A percentile compares a stretch with the other conserved stretches of the same genome.
These are phyloP conservation scores for Xylariaceae sp. DNA, from an alignment of 2,329 filamentous ascomycete genomes.

Conservation along the genomic window DNA sequence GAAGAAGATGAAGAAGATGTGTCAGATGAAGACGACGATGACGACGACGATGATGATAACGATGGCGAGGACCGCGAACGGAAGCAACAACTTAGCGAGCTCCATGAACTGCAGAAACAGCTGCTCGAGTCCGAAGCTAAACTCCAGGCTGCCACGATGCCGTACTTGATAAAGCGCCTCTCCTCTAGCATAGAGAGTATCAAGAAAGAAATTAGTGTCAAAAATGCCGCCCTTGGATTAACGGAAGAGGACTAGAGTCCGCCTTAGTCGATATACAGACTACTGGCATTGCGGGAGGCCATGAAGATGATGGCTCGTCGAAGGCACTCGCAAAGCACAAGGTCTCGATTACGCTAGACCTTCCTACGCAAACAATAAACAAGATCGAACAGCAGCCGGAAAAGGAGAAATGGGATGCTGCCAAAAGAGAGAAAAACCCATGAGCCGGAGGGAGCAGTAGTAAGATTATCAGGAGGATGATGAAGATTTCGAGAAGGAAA, in stretches of 20 bases:
- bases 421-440: too few relatives aligned
- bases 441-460: too few relatives aligned
- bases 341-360: too few relatives aligned
- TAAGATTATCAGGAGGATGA: too few relatives aligned
- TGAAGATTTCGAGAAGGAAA: too few relatives aligned
- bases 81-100: conserved; percentile 49
- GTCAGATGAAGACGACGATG: conserved; percentile 47
- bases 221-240: conserved; percentile 31
- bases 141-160: conserved; percentile 40
- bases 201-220: conserved; percentile 37
- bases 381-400: too few relatives aligned
- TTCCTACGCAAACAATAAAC: too few relatives aligned
- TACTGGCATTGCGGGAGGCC: neutral
- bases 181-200: conserved; percentile 44
- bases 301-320: neutral
- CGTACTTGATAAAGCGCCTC: conserved; percentile 47
- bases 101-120: conserved; percentile 42
- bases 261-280: conserved; percentile 3
- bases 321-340: too few relatives aligned
- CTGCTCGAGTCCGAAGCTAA: conserved; percentile 43
- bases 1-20: conserved; percentile 40
- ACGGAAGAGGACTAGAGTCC: conserved; percentile 29
- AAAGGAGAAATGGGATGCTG: too few relatives aligned
- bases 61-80: conserved; percentile 51
- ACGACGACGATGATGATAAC: conserved; percentile 50